Conservation (phyloP, 2,329 filamentous ascomycete genomes). For the Trichoderma atroviride region DNA sequence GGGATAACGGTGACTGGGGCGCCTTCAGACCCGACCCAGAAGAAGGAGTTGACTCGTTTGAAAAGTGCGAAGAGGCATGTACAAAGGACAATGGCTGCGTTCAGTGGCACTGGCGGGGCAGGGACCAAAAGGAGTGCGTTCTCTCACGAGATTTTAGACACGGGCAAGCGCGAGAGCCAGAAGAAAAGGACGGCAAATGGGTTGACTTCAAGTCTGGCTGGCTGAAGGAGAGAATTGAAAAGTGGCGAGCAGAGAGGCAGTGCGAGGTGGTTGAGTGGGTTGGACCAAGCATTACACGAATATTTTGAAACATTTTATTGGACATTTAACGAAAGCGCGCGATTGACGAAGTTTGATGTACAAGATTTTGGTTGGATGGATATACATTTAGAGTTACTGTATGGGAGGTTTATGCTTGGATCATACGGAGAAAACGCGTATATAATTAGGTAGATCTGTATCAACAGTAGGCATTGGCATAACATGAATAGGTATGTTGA, state of each 20-base stretch:
- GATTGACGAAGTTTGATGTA: background rate
- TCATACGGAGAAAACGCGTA: background rate
- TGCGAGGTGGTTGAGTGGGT: conserved; percentile 40
- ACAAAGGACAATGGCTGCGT: conserved; percentile 34
- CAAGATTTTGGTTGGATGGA: conserved; percentile 1
- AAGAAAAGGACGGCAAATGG: conserved; percentile 34
- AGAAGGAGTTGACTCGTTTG: conserved; percentile 34
- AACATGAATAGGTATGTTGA: background rate
- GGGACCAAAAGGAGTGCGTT: conserved; percentile 37
- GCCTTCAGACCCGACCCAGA: conserved; percentile 34
- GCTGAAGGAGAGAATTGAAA: conserved; percentile 34
- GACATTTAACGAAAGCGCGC: background rate
- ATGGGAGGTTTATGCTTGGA: background rate
- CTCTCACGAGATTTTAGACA: conserved; percentile 37
- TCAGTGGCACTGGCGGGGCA: conserved; percentile 39
- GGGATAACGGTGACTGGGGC: conserved; percentile 41
- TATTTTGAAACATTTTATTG: conserved; percentile 25
- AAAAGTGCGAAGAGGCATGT: conserved; percentile 37
- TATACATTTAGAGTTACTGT: background rate
- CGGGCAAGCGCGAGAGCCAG: conserved; percentile 32
- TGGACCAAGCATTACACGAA: conserved; percentile 34
- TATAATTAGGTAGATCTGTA: conserved; percentile 1
- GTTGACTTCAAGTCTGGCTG: conserved; percentile 40
- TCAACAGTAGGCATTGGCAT: background rate
- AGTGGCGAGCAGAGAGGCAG: conserved; percentile 34